These are phyloP conservation scores for Spathaspora sp. DNA, from an alignment of 805 yeast species.

Conservation along the genomic window DNA sequence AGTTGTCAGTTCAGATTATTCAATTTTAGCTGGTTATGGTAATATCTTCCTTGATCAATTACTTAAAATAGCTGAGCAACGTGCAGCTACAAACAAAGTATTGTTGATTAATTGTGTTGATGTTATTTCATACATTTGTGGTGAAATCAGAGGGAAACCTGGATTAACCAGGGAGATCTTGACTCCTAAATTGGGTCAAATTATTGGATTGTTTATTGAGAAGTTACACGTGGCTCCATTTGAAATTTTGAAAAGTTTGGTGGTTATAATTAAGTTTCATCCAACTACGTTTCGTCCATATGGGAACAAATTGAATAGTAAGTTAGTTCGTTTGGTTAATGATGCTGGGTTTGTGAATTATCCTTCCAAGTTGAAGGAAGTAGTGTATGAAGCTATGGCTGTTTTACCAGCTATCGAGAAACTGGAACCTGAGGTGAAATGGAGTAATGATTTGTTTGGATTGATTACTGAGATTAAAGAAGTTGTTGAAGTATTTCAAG, in stretches of 20 bases:
- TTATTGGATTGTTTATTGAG: constrained; percentile 53
- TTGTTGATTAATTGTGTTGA: constrained; percentile 32
- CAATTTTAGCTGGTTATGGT: constrained; percentile 41
- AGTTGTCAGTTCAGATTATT: constrained; percentile 38
- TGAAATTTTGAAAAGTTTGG: constrained; percentile 30
- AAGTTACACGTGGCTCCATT: constrained; percentile 26
- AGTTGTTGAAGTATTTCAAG: constrained; percentile 52
- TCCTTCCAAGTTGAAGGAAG: constrained; percentile 34
- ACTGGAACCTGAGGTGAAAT: constrained; percentile 42
- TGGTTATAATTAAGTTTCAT: constrained; percentile 47
- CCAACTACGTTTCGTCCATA: constrained; percentile 82
- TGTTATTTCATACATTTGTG: constrained; percentile 37
- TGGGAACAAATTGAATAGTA: constrained; percentile 56
- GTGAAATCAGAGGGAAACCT: constrained; percentile 70
- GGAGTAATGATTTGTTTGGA: constrained; percentile 45
- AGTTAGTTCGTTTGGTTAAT: constrained; percentile 34
- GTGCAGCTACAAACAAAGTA: constrained; percentile 28
- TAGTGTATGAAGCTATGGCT: constrained; percentile 50
- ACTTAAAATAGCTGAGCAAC: constrained; percentile 35
- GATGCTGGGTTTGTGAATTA: constrained; percentile 33
- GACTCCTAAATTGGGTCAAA: constrained; percentile 70
- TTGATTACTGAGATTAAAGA: constrained; percentile 53
- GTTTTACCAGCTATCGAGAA: constrained; percentile 55
- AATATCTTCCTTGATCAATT: constrained; percentile 34
- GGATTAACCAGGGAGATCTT: constrained; percentile 78